Conservation (phyloP, 768 basidiomycete genomes). For the Trametes meyenii region DNA sequence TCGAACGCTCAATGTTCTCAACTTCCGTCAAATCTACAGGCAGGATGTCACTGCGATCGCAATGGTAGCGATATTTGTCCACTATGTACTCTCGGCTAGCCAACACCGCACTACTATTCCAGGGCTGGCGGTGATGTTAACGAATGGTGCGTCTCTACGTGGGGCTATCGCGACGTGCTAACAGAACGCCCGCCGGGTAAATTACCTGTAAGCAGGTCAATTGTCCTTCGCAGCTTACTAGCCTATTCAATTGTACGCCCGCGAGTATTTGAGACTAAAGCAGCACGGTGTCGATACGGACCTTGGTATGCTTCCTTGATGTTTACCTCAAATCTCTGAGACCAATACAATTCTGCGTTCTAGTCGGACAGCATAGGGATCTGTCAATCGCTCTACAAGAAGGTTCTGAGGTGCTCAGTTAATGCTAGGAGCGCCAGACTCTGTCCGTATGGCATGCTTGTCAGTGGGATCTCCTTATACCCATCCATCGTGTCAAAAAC, state of each 20-base stretch:
- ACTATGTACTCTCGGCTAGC: neutral
- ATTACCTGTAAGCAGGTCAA: constrained; percentile 28
- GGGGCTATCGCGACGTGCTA: neutral
- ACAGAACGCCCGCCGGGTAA: neutral
- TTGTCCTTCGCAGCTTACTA: constrained; percentile 28
- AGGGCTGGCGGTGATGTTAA: constrained; percentile 22
- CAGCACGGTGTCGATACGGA: neutral
- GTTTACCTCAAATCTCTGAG: neutral
- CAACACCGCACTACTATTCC: neutral
- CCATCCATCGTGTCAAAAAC: too few species aligned
- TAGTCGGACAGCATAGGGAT: too few species aligned
- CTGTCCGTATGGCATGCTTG: too few species aligned
- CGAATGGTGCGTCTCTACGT: constrained; percentile 3
- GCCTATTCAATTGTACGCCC: constrained; percentile 26
- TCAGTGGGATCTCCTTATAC: too few species aligned
- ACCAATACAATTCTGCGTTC: too few species aligned
- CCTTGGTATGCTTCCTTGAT: neutral
- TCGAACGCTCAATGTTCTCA: constrained; percentile 28
- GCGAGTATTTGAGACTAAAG: constrained; percentile 4
- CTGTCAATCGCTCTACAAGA: too few species aligned
- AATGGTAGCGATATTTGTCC: constrained; percentile 20
- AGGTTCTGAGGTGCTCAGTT: too few species aligned
- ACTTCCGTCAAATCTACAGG: constrained; percentile 28
- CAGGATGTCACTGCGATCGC: constrained; percentile 33
- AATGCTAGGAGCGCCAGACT: too few species aligned